phyloP scores from a whole-genome alignment of 2,329 filamentous ascomycete species.

The Apiospora pterosperma region DNA sequence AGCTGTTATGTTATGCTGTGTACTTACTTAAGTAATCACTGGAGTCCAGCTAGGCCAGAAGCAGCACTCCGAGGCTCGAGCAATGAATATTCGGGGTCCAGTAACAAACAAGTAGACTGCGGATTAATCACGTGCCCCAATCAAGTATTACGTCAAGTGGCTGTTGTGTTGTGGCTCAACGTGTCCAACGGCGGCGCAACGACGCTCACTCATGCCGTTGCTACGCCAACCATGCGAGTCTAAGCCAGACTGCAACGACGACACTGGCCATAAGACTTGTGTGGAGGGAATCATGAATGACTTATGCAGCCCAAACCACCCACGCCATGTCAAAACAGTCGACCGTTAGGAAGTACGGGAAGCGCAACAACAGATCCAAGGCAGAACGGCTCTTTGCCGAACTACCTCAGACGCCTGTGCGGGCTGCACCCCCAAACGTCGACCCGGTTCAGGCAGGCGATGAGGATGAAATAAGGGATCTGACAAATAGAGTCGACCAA shows the following conservation, averaged over 20 bases:
- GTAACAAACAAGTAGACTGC: not conserved
- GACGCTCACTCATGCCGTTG: not conserved
- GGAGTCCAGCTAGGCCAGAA: too few species aligned
- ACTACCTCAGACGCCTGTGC: constrained; percentile 47
- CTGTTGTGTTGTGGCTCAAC: not conserved
- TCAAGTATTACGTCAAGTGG: not conserved
- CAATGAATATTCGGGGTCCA: not conserved
- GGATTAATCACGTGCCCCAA: not conserved
- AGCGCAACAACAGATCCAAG: constrained; percentile 42
- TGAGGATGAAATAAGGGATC: constrained; percentile 20
- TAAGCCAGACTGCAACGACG: not conserved
- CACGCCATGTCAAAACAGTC: constrained; percentile 42
- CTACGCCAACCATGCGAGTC: not conserved
- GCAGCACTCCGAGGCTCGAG: not conserved
- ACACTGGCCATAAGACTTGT: not conserved
- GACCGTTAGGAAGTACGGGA: constrained; percentile 48
- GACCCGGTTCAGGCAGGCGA: constrained; percentile 17
- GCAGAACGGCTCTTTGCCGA: constrained; percentile 48
- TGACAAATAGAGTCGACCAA: constrained; percentile 29
- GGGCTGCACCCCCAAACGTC: constrained; percentile 15
- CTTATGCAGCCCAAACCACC: not conserved
- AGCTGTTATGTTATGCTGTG: too few species aligned
- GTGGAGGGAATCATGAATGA: not conserved
- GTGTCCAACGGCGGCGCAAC: not conserved
- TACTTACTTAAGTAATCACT: too few species aligned